Evolutionary conservation across 805 yeast species (phyloP), one percentile per base, ranked within the genome.

Genomic region (Sugiyamaella chiloensis): DNA sequence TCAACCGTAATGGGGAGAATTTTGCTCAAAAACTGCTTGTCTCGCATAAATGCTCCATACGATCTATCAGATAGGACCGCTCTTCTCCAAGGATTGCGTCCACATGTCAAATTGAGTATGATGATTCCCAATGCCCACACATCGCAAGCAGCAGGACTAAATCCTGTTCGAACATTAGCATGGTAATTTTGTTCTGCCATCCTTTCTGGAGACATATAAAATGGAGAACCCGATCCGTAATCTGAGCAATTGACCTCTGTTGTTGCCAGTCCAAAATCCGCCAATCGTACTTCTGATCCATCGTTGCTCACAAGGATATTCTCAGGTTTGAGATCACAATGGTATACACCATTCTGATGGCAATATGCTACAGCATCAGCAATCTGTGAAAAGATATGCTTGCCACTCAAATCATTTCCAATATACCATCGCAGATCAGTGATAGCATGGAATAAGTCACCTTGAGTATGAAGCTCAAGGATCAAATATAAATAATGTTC

Each of bases 321-420:
- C 65, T 89, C 96, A 1, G 97, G 96, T 67, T 89, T 89, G 53
- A 89, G 78, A 67, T 89, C 97, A 64, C 96, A 85, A 65, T 89
- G 97, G 62, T 81, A 90, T 21, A 90, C 80, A 12, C 85, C 83
- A 50, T 76, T 78, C 2, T 82, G 71, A 63, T 88, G 96, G 58
- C 95, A 85, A 66, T 83, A 85, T 48, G 78, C 75, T 45, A 90
- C 75, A 2, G 90, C 96, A 50, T 87, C 83, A 30, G 88, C 69
- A 63, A 90, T 72, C 64, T 90, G 96, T 11, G 76, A 60, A 47
- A 83, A 83, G 47, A 74, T 83, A 48, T 69, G 71, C 62, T 79
- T 81, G 61, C 76, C 75, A 12, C 59, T 60, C 5, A 79, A 80
- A 51, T 80, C 78, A 36, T 73, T 64, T 42, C 69, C 68, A 56